Percentiles rank a stretch among this genome's conserved stretches.
Conservation (phyloP, 1,284 basidiomycete genomes). For the Hortiboletus rubellus region DNA sequence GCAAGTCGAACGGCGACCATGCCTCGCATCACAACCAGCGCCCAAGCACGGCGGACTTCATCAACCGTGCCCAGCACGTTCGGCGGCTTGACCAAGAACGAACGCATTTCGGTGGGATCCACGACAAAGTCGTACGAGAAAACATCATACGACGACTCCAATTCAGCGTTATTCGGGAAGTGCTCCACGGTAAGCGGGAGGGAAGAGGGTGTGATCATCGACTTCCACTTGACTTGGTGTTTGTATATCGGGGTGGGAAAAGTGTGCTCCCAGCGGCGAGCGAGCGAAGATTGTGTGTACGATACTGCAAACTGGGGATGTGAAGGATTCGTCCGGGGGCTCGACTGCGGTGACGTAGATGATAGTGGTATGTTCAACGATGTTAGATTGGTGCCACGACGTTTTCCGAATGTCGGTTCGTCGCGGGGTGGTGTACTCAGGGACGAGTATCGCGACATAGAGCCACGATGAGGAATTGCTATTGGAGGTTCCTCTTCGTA, state of each 20-base stretch:
- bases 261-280: constrained; percentile 86
- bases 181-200: constrained; percentile 93
- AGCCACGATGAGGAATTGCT: constrained; percentile 42
- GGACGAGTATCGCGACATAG: constrained; percentile 57
- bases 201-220: constrained; percentile 80
- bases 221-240: constrained; percentile 92
- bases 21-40: constrained; percentile 86
- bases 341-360: constrained; percentile 50
- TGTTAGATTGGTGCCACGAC: constrained; percentile 48
- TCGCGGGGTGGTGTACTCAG: constrained; percentile 67
- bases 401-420: constrained; percentile 53
- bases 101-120: constrained; percentile 74
- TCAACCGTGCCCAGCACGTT: constrained; percentile 48
- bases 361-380: constrained; percentile 45
- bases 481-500: constrained; percentile 55
- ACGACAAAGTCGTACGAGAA: constrained; percentile 81
- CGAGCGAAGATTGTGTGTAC: constrained; percentile 67
- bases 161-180: constrained; percentile 75
- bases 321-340: constrained; percentile 61
- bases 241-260: constrained; percentile 77
- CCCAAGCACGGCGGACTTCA: constrained; percentile 66
- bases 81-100: constrained; percentile 76
- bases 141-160: constrained; percentile 78
- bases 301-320: constrained; percentile 56
- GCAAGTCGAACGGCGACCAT: constrained; percentile 92